Evolutionary conservation across 805 yeast genomes (phyloP).

Genomic region (Teunomyces stri): DNA sequence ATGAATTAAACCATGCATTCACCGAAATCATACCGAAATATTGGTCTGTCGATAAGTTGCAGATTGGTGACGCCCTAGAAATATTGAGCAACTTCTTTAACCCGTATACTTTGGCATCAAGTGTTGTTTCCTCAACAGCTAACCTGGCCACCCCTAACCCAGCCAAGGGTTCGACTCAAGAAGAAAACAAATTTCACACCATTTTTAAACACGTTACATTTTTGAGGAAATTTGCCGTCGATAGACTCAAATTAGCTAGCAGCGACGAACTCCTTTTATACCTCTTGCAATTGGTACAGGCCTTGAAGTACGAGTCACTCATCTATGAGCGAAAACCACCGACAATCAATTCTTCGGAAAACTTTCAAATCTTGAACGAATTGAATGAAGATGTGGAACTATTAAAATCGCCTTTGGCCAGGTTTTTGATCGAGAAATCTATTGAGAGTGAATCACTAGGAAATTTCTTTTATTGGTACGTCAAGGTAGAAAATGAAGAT

Average conservation of each 20-base stretch:
- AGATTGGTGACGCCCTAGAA: slow-evolving; percentile 83
- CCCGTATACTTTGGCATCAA: slow-evolving; percentile 35
- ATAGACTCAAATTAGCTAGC: slow-evolving; percentile 70
- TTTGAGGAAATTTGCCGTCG: slow-evolving; percentile 85
- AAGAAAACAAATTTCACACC: slow-evolving; percentile 30
- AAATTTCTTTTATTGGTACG: slow-evolving; percentile 86
- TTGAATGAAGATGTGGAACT: slow-evolving; percentile 14
- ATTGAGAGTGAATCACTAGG: slow-evolving; percentile 65
- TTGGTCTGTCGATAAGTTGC: slow-evolving; percentile 63
- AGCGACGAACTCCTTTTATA: slow-evolving; percentile 80
- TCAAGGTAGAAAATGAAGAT: slow-evolving; percentile 84
- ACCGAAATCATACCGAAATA: slow-evolving; percentile 63
- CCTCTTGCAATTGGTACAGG: slow-evolving; percentile 86
- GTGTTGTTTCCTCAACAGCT: slow-evolving; percentile 5
- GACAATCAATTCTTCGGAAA: slow-evolving; percentile 9
- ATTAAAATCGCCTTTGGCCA: slow-evolving; percentile 60
- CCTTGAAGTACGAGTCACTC: slow-evolving; percentile 71
- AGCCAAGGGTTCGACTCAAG: slow-evolving; percentile 13
- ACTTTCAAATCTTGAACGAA: slow-evolving; percentile 17
- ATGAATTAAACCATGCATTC: slow-evolving; percentile 76
- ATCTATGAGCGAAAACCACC: slow-evolving; percentile 16
- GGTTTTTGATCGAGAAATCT: slow-evolving; percentile 73
- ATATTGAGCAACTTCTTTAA: slow-evolving; percentile 75
- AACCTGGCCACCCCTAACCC: not conserved
- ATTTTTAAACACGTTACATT: slow-evolving; percentile 46